Conservation (phyloP, 208 protist species). For the Crithidia bombi region DNA sequence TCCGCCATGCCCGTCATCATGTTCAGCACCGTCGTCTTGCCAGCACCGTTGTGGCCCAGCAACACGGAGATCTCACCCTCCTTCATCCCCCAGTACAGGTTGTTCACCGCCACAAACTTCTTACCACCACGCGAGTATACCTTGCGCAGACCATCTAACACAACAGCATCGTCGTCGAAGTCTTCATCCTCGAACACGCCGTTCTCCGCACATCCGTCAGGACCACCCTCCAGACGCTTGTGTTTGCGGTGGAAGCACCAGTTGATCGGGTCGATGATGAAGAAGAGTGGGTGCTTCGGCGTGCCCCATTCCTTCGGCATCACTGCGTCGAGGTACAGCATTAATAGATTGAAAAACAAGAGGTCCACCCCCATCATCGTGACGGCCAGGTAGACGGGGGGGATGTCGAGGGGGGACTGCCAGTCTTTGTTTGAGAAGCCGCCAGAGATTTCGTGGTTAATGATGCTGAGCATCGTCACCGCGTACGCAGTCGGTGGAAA, state of each 20-base stretch:
- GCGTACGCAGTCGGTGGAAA: slow-evolving; percentile 47
- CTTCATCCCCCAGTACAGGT: slow-evolving; percentile 62
- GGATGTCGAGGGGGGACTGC: slow-evolving; percentile 26
- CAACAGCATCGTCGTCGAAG: slow-evolving; percentile 13
- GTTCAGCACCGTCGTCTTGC: slow-evolving; percentile 84
- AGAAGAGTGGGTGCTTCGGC: slow-evolving; percentile 64
- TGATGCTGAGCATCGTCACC: slow-evolving; percentile 17
- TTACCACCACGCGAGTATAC: slow-evolving; percentile 41
- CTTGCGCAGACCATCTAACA: slow-evolving; percentile 38
- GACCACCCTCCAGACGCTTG: slow-evolving; percentile 33
- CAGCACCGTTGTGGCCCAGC: slow-evolving; percentile 83
- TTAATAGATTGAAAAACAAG: slow-evolving; percentile 63
- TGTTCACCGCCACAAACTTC: slow-evolving; percentile 64
- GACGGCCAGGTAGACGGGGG: slow-evolving; percentile 38
- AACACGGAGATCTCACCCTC: slow-evolving; percentile 71
- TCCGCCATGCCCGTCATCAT: slow-evolving; percentile 82
- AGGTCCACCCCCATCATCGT: slow-evolving; percentile 44
- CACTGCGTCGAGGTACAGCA: slow-evolving; percentile 76
- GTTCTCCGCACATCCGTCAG: slow-evolving; percentile 31
- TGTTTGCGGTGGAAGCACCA: slow-evolving; percentile 38
- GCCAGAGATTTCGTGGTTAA: slow-evolving; percentile 28
- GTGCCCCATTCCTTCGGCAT: slow-evolving; percentile 73
- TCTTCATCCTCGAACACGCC: slow-evolving; percentile 27
- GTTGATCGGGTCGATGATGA: slow-evolving; percentile 48
- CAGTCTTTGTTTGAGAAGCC: slow-evolving; percentile 23